These are phyloP conservation scores for Trichoderma orchidacearum DNA, from an alignment of 495 filamentous ascomycete genomes.

Conservation along the genomic window DNA sequence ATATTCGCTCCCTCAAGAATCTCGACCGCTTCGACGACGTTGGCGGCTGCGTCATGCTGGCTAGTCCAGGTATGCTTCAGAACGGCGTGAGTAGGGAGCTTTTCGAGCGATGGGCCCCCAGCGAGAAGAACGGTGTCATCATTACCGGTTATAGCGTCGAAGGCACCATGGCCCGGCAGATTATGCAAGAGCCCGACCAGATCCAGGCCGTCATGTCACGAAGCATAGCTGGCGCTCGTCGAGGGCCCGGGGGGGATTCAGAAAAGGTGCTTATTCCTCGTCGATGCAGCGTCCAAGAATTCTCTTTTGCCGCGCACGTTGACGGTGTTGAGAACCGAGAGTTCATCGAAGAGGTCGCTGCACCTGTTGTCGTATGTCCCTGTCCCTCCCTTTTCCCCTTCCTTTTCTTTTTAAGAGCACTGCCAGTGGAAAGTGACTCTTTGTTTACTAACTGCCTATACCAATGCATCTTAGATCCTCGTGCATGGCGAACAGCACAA, in stretches of 20 bases:
- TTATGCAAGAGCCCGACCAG: conserved; percentile 83
- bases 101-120: conserved; percentile 90
- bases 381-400: neutral
- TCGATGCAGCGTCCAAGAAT: conserved; percentile 82
- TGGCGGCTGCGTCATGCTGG: conserved; percentile 91
- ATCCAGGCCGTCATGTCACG: conserved; percentile 87
- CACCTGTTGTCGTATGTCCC: conserved; percentile 74
- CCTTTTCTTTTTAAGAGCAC: neutral
- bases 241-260: conserved; percentile 42
- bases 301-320: conserved; percentile 90
- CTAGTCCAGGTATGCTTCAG: conserved; percentile 93
- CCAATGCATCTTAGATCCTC: conserved; percentile 46
- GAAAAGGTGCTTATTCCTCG: conserved; percentile 86
- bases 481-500: conserved; percentile 96
- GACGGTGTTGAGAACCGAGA: conserved; percentile 90
- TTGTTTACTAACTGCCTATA: neutral
- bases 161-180: conserved; percentile 92
- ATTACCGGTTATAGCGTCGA: conserved; percentile 98
- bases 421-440: neutral
- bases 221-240: conserved; percentile 35
- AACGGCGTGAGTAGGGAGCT: conserved; percentile 86
- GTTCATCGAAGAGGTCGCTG: conserved; percentile 85
- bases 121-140: conserved; percentile 86
- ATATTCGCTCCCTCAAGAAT: conserved; percentile 76
- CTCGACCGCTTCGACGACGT: conserved; percentile 94